Base-by-base conservation (phyloP, 164 flowering plant species). In the Aristolochia californica region DNA sequence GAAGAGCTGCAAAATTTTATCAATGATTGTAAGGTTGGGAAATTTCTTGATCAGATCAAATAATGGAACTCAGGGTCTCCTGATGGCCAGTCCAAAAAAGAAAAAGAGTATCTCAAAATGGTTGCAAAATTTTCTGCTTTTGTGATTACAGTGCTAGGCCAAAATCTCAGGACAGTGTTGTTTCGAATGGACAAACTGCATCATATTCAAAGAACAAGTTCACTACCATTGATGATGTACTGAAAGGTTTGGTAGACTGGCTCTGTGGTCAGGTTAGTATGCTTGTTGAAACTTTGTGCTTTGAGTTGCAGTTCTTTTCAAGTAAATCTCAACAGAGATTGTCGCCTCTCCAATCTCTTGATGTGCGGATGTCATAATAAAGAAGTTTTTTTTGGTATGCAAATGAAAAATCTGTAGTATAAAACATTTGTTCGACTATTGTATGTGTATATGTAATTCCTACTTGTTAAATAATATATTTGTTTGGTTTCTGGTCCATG, bases 1-100 rank as follows among this genome's bases (percentile, higher is more conserved):
- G 79, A 93, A 83, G 77, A 85, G 97, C 79, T 93, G 95, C 69
- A 87, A 78, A 82, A 85, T 87, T 75, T 79, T 93, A 63, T 72
- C 93, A 44, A 43, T 72, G 61, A 71, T 89, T 49, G 75, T 87
- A 52, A 85, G 96, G 98, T 48, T 16, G 40, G 22, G 50, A 21
- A n/a, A 43, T 13, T 40, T 27, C 27, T 26, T 54, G 18, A 26
- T 30, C n/a, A n/a, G 18, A 10, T 8, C 1, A 25, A 28, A 18
- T 43, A 11, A 17, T 26, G 5, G 23, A 30, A 16, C 47, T 47
- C 44, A 48, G 20, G 11, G 0, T 34, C n/a, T n/a, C n/a, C n/a
- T n/a, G n/a, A n/a, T n/a, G n/a, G n/a, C n/a, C n/a, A n/a, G n/a
- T n/a, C n/a, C n/a, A n/a, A n/a, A n/a, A n/a, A n/a, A n/a, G n/a